These are phyloP conservation scores for Moesziomyces aphidis DNA, from an alignment of 1,284 basidiomycete genomes.

Conservation along the genomic window DNA sequence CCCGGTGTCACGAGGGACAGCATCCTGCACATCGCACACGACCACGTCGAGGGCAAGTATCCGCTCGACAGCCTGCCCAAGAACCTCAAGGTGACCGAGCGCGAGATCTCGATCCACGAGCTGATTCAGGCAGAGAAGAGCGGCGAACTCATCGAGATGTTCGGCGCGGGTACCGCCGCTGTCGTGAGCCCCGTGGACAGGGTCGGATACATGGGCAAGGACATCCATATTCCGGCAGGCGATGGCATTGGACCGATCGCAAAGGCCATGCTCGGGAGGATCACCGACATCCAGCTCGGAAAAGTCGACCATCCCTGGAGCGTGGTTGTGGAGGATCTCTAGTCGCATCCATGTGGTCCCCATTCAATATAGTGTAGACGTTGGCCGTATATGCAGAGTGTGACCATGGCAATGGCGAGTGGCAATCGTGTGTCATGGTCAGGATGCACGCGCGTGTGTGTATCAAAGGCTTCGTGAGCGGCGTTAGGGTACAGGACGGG, in stretches of 20 bases:
- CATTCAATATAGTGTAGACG: too few species aligned
- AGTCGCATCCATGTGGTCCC: neutral
- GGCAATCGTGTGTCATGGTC: too few species aligned
- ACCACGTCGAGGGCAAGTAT: conserved; percentile 76
- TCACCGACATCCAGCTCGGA: conserved; percentile 91
- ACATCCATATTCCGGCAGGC: conserved; percentile 86
- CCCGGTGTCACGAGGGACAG: conserved; percentile 92
- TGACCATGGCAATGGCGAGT: too few species aligned
- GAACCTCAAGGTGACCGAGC: conserved; percentile 81
- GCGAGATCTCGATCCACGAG: conserved; percentile 89
- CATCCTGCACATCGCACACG: conserved; percentile 82
- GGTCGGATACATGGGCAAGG: conserved; percentile 85
- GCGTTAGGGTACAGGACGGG: neutral
- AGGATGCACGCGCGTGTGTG: too few species aligned
- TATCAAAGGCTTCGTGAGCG: neutral
- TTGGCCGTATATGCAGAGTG: too few species aligned
- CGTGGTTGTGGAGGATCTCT: conserved; percentile 64
- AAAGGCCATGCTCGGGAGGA: conserved; percentile 81
- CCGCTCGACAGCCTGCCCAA: conserved; percentile 54
- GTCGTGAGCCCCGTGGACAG: conserved; percentile 74
- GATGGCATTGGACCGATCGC: conserved; percentile 86
- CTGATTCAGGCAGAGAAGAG: conserved; percentile 78
- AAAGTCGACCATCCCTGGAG: conserved; percentile 84
- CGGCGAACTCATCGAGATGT: conserved; percentile 86
- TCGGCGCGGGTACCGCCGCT: conserved; percentile 81